Evolutionary conservation across 176 grass and related monocot species (phyloP).

Genomic region (maize (Zea mays)): DNA sequence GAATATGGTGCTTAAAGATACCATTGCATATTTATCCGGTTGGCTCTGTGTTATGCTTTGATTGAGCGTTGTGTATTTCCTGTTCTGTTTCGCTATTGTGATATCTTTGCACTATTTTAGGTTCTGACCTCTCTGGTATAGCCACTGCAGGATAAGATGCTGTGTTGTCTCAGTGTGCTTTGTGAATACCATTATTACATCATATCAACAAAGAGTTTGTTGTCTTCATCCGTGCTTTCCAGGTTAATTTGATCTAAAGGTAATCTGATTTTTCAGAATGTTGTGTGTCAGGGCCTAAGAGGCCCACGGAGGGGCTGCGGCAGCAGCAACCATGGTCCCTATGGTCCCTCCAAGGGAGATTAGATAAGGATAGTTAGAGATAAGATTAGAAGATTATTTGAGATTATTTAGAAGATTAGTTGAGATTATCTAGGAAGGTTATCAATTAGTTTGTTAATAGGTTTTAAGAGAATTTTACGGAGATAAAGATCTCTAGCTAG

Average conservation of each 20-base stretch:
- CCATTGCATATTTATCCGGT: not conserved
- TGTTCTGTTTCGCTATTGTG: slow-evolving; percentile 4
- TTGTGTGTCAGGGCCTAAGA: too few relatives aligned
- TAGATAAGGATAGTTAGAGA: too few relatives aligned
- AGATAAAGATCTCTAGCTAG: too few relatives aligned
- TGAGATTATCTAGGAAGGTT: too few relatives aligned
- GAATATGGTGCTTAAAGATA: slow-evolving; percentile 7
- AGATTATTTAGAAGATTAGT: too few relatives aligned
- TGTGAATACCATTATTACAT: not conserved
- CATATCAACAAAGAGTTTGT: not conserved
- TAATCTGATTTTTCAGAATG: too few relatives aligned
- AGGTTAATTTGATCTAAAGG: not conserved
- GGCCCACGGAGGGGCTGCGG: too few relatives aligned
- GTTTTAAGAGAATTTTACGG: too few relatives aligned
- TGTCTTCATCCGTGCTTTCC: slow-evolving; percentile 5
- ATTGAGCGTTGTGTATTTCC: not conserved
- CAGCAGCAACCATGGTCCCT: too few relatives aligned
- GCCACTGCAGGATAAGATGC: not conserved
- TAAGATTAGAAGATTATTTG: too few relatives aligned
- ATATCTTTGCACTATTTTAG: not conserved
- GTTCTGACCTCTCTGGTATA: not conserved
- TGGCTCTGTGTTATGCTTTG: slow-evolving; percentile 18
- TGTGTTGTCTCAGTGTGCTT: not conserved
- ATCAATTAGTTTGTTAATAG: too few relatives aligned
- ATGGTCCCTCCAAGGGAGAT: too few relatives aligned